Percentiles rank a stretch among this genome's conserved stretches.
These are phyloP conservation scores for Clonostachys rhizophaga DNA, from an alignment of 2,329 filamentous ascomycete species.

Conservation along the genomic window DNA sequence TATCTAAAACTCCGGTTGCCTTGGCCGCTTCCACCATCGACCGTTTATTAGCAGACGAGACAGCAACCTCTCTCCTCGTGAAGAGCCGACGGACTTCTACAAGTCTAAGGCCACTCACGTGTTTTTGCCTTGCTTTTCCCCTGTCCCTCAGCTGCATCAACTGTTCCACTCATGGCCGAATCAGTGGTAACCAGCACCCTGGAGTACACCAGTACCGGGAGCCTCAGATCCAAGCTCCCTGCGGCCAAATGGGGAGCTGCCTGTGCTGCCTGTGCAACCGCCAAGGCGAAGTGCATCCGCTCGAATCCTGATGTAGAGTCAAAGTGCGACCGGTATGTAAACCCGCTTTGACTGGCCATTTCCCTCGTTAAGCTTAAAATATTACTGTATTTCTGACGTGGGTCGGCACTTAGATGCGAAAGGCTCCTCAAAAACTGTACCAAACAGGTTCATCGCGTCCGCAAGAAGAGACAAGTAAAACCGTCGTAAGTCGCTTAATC, in stretches of 20 bases:
- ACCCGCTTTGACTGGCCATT: background rate
- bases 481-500: conserved; percentile 36
- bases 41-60: no score
- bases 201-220: no score
- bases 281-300: conserved; percentile 46
- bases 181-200: no score
- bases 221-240: conserved; percentile 14
- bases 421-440: conserved; percentile 41
- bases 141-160: no score
- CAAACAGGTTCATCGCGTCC: conserved; percentile 39
- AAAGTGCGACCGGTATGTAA: conserved; percentile 39
- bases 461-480: conserved; percentile 45
- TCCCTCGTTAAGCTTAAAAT: background rate
- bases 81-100: no score
- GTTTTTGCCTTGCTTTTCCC: no score
- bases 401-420: conserved; percentile 30
- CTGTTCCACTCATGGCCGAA: no score
- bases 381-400: background rate
- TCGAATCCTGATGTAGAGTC: conserved; percentile 24
- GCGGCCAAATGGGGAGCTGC: conserved; percentile 44
- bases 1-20: background rate
- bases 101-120: no score
- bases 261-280: conserved; percentile 39
- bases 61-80: no score
- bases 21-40: no score